Base-by-base conservation (phyloP, 2,329 filamentous ascomycete genomes). In the Dactylellina parvicollis region DNA sequence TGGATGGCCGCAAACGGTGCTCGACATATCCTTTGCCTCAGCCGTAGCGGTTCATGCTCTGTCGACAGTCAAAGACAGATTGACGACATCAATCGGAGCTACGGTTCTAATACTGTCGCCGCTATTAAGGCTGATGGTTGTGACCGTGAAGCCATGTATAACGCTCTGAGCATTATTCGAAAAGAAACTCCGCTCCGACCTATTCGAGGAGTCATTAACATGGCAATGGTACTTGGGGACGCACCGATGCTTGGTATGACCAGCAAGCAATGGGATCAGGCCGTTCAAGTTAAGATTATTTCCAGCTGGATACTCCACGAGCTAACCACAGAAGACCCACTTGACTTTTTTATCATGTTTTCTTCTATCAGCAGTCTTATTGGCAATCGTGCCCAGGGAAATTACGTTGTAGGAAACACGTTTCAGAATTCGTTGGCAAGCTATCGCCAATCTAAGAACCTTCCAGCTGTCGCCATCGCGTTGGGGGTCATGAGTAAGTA, bases 381-480 rank as follows among this genome's bases (percentile, higher is more conserved):
- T 1, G 78, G 78, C 1, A 75, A 75, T 54, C 70, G 74, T 4
- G 76, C 75, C 2, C 77, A 79, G 36, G 75, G 75, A 12, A 78
- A 77, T 64, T 79, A 79, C 54, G 71, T 75, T 18, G 75, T 77
- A 2, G 78, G 76, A 1, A 79, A 78, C 40, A 67, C 62, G 3
- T 79, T 78, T 50, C 67, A 77, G 8, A 77, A 77, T 49, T 49
- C 76, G 0, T 75, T 79, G 26, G 64, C 71, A 34, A 36, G 16
- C 10, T 70, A 62, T 49, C 38, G 71, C 14, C 47, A 61, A n/a
- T 46, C 54, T 16, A 28, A 61, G 4, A 49, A 52, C 38, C 46
- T 47, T 22, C 42, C 55, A 12, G 71, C 38, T n/a, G 50, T 74
- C 38, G 38, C 62, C 7, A 62, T 74, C 16, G 71, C 71, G 24